These are phyloP conservation scores for Phytophthora multivora DNA, from an alignment of 352 stramenopile genomes.

Conservation along the genomic window DNA sequence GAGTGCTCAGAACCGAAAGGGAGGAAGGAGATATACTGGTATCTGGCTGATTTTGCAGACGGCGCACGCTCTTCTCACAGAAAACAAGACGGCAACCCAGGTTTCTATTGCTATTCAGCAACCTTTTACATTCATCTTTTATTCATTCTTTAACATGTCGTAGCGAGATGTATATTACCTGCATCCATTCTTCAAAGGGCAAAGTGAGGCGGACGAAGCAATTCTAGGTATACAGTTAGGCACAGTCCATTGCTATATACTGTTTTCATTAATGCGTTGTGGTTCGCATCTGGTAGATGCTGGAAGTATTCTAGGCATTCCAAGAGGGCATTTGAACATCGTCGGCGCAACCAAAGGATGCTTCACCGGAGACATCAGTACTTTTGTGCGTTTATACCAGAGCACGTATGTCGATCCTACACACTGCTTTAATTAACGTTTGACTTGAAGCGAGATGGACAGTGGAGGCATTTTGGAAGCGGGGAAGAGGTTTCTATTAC, in stretches of 20 bases:
- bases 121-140: neutral
- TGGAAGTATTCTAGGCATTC: conserved; percentile 71
- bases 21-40: conserved; percentile 80
- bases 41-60: conserved; percentile 87
- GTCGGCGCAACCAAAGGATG: conserved; percentile 83
- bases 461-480: conserved; percentile 61
- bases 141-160: neutral
- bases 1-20: conserved; percentile 50
- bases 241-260: too few species aligned
- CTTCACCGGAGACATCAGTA: conserved; percentile 61
- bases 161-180: conserved; percentile 88
- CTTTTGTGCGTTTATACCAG: conserved; percentile 39
- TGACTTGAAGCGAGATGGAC: conserved; percentile 42
- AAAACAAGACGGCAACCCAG: conserved; percentile 87
- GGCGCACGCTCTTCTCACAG: conserved; percentile 63
- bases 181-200: conserved; percentile 81
- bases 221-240: conserved; percentile 64
- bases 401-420: neutral
- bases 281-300: conserved; percentile 44
- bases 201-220: conserved; percentile 82
- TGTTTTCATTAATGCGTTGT: neutral
- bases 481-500: conserved; percentile 80
- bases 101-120: conserved; percentile 22
- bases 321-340: conserved; percentile 78
- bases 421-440: conserved; percentile 12